phyloP scores from a whole-genome alignment of 306 rosid genomes.

The Pterocarpus santalinus region DNA sequence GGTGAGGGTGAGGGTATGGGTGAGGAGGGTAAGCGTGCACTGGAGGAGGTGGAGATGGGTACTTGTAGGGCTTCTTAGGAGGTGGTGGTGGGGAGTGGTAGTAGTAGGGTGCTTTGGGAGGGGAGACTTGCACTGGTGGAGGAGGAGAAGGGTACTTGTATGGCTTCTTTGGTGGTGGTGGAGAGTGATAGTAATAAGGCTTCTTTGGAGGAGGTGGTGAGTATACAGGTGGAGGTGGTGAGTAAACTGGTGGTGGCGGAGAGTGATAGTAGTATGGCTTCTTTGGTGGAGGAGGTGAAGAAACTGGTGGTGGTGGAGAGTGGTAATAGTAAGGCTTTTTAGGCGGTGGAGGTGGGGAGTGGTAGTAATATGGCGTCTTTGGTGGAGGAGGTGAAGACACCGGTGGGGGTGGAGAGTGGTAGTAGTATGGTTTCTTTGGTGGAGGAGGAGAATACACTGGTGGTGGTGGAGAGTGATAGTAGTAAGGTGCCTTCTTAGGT shows the following conservation, averaged over 20 bases:
- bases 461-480: constrained; percentile 23
- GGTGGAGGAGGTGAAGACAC: constrained; percentile 39
- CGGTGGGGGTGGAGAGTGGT: constrained; percentile 37
- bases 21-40: constrained; percentile 15
- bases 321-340: constrained; percentile 31
- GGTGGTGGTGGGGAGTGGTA: not conserved
- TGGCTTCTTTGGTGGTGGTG: not conserved
- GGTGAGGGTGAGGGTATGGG: constrained; percentile 4
- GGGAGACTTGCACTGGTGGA: not conserved
- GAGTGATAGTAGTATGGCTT: constrained; percentile 12
- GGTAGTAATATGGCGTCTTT: not conserved
- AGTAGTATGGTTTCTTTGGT: not conserved
- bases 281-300: constrained; percentile 41
- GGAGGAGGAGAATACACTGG: not conserved
- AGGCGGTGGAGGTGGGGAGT: constrained; percentile 39
- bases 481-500: not conserved
- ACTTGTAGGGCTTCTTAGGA: constrained; percentile 30
- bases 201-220: constrained; percentile 18
- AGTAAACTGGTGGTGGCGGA: constrained; percentile 2
- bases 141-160: constrained; percentile 13
- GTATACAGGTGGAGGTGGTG: constrained; percentile 24
- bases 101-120: not conserved
- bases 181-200: not conserved
- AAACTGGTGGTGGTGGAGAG: constrained; percentile 41
- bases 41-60: constrained; percentile 39